Percentiles rank a stretch among this genome's conserved stretches.
phyloP scores from a whole-genome alignment of 805 yeast species.

The Lachancea dasiensis region DNA sequence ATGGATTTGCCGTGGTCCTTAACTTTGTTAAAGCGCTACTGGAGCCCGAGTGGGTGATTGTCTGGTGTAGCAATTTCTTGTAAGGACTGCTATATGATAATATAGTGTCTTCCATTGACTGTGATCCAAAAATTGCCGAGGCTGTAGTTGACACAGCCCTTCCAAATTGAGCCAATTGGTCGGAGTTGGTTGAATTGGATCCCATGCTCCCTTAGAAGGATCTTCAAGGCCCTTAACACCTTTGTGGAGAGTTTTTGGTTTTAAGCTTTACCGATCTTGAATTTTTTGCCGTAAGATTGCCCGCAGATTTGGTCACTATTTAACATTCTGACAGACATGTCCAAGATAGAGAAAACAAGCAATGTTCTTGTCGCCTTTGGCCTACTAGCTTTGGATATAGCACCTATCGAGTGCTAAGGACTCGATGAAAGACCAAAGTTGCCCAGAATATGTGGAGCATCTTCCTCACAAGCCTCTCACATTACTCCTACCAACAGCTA shows the following conservation, averaged over 20 bases:
- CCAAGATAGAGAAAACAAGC: too few relatives aligned
- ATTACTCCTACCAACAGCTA: too few relatives aligned
- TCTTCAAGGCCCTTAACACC: not conserved
- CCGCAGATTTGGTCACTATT: too few relatives aligned
- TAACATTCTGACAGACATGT: too few relatives aligned
- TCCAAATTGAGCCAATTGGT: conserved; percentile 35
- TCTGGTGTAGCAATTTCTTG: conserved; percentile 25
- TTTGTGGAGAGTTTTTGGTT: not conserved
- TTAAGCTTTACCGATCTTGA: too few relatives aligned
- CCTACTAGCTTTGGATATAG: too few relatives aligned
- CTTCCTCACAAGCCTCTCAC: too few relatives aligned
- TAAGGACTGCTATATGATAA: conserved; percentile 30
- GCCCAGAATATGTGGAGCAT: too few relatives aligned
- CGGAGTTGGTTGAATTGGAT: conserved; percentile 15
- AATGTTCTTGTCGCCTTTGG: too few relatives aligned
- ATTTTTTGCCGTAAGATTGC: too few relatives aligned
- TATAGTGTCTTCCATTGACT: conserved; percentile 31
- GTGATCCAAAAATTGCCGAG: conserved; percentile 45
- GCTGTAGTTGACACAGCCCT: conserved; percentile 53
- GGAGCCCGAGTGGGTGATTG: conserved; percentile 21
- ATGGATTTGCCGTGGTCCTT: conserved; percentile 6
- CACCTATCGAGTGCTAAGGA: too few relatives aligned
- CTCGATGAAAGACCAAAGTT: too few relatives aligned
- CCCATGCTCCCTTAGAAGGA: conserved; percentile 2
- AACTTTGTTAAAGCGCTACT: conserved; percentile 14